Evolutionary conservation across 306 rosid species (phyloP).

Genomic region (Vigna trinervia): DNA sequence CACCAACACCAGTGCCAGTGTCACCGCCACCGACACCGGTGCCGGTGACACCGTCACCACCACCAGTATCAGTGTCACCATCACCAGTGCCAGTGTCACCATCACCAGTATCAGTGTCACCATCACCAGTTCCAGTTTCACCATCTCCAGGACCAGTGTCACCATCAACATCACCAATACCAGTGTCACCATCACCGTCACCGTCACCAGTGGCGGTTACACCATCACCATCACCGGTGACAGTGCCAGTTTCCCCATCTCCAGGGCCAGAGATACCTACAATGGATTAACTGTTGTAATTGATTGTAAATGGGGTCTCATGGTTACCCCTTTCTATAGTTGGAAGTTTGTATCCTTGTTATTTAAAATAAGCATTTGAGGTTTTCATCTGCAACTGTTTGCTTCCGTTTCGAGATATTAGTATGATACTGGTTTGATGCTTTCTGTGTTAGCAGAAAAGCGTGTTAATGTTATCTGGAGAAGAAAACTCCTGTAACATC

Average conservation of each 20-base stretch:
- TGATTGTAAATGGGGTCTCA: not conserved
- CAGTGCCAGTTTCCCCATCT: not conserved
- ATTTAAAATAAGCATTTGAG: not conserved
- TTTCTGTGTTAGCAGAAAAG: constrained; percentile 1
- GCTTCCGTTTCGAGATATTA: not conserved
- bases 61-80: no score
- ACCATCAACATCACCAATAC: not conserved
- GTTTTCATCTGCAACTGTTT: not conserved
- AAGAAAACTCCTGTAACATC: not conserved
- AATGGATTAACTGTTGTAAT: constrained; percentile 13
- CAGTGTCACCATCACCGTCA: no score
- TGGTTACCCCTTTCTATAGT: not conserved
- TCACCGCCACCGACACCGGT: no score
- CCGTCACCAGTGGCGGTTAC: no score
- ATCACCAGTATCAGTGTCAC: not conserved
- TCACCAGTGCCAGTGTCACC: no score
- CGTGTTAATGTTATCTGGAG: not conserved
- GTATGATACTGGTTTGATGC: constrained; percentile 18
- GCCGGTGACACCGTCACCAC: no score
- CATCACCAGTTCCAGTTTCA: not conserved
- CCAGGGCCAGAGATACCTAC: not conserved
- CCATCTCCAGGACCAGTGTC: not conserved
- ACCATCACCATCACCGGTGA: no score
- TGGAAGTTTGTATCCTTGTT: not conserved
- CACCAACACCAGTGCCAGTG: no score